phyloP scores from a whole-genome alignment of 2,329 filamentous ascomycete genomes.

The Rosellinia necatrix region DNA sequence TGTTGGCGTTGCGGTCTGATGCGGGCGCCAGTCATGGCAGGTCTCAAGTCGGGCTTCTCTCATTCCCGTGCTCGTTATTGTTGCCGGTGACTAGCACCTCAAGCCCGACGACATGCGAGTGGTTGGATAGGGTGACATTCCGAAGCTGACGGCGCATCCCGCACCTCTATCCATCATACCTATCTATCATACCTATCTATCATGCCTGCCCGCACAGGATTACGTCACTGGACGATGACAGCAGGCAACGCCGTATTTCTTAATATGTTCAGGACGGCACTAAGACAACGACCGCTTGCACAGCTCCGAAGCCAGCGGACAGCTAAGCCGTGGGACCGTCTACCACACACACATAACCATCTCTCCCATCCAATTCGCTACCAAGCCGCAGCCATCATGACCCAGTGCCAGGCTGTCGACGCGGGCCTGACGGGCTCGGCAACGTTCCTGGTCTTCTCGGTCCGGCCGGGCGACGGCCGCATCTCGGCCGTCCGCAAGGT shows the following conservation, averaged over 20 bases:
- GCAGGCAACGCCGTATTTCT: slow-evolving; percentile 8
- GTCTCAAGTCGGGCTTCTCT: background rate
- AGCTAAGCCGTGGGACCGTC: background rate
- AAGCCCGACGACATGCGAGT: background rate
- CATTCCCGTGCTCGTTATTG: background rate
- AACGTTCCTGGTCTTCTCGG: slow-evolving; percentile 24
- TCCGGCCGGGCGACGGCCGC: slow-evolving; percentile 2
- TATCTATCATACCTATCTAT: background rate
- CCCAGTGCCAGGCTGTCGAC: slow-evolving; percentile 19
- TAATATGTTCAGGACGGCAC: slow-evolving; percentile 9
- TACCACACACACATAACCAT: background rate
- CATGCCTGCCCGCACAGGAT: background rate
- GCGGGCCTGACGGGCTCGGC: slow-evolving; percentile 19
- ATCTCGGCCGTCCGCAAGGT: slow-evolving; percentile 9
- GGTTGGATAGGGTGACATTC: slow-evolving; percentile 9
- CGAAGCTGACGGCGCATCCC: slow-evolving; percentile 11
- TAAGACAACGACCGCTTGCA: background rate
- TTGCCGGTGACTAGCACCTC: too few relatives aligned
- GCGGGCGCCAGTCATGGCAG: background rate
- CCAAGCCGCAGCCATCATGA: slow-evolving; percentile 14
- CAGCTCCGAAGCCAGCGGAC: background rate
- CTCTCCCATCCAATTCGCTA: slow-evolving; percentile 6
- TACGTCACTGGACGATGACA: background rate
- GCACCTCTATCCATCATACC: background rate
- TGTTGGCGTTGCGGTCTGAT: too few relatives aligned